phyloP scores from a whole-genome alignment of 1,284 basidiomycete genomes.

The Microbotryum lychnidis-dioicae region DNA sequence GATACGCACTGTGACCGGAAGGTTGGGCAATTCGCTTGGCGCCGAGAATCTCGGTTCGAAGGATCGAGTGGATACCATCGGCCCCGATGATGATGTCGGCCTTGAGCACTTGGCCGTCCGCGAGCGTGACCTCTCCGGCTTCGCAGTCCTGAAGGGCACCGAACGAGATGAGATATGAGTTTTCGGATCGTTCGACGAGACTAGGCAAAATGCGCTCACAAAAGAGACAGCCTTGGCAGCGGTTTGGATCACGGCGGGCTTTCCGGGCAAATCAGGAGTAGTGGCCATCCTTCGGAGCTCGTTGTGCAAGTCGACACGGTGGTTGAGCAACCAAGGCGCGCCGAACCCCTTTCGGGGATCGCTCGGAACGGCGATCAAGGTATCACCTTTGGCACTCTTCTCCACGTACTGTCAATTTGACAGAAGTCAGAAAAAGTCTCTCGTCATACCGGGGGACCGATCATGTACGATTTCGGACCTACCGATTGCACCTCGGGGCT shows the following conservation, averaged over 20 bases:
- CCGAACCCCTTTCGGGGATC: constrained; percentile 26
- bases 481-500: constrained; percentile 2
- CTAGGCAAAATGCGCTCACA: constrained; percentile 5
- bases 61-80: constrained; percentile 38
- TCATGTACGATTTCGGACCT: not conserved
- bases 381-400: constrained; percentile 5
- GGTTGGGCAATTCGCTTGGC: constrained; percentile 26
- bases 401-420: constrained; percentile 12
- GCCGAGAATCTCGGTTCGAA: constrained; percentile 32
- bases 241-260: constrained; percentile 22
- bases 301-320: constrained; percentile 37
- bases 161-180: too few species aligned
- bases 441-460: not conserved
- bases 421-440: not conserved
- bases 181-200: too few species aligned
- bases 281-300: constrained; percentile 34
- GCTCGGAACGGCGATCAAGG: constrained; percentile 12
- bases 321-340: constrained; percentile 35
- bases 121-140: constrained; percentile 37
- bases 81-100: constrained; percentile 42
- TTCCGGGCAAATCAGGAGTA: constrained; percentile 12
- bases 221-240: constrained; percentile 17
- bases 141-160: constrained; percentile 33
- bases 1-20: constrained; percentile 36
- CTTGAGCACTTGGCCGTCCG: constrained; percentile 36